These are phyloP conservation scores for Litchi chinensis DNA, from an alignment of 345 rosid species.

Conservation along the genomic window DNA sequence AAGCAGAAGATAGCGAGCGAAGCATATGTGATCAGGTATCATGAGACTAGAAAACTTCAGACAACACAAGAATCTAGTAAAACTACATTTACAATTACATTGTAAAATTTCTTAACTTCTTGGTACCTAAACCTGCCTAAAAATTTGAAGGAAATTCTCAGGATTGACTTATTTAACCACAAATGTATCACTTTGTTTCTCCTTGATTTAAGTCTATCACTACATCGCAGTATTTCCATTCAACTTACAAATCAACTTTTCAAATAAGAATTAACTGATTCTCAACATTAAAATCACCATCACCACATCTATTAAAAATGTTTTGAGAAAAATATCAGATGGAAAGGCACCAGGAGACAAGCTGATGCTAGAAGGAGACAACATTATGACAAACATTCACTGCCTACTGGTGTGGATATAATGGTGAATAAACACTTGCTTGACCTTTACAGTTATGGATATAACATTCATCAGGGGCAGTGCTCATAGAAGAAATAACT, in stretches of 20 bases:
- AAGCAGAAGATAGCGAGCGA: conserved; percentile 25
- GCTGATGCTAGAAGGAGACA: not conserved
- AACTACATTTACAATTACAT: no score
- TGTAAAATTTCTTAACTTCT: not conserved
- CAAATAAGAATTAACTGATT: not conserved
- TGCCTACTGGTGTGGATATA: not conserved
- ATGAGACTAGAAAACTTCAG: not conserved
- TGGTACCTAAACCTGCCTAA: not conserved
- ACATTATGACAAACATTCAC: not conserved
- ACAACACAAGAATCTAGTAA: not conserved
- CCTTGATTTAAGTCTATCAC: not conserved
- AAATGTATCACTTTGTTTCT: not conserved
- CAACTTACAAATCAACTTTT: not conserved
- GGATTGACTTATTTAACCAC: no score
- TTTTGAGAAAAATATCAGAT: not conserved
- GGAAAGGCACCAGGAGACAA: not conserved
- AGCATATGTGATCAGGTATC: conserved; percentile 9
- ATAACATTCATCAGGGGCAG: not conserved
- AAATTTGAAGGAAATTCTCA: not conserved
- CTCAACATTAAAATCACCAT: no score
- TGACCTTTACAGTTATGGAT: not conserved
- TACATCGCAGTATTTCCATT: not conserved
- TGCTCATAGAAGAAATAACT: no score
- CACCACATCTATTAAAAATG: not conserved
- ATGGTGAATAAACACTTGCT: not conserved